Conservation (phyloP, 805 yeast genomes). For the Candida corydali region DNA sequence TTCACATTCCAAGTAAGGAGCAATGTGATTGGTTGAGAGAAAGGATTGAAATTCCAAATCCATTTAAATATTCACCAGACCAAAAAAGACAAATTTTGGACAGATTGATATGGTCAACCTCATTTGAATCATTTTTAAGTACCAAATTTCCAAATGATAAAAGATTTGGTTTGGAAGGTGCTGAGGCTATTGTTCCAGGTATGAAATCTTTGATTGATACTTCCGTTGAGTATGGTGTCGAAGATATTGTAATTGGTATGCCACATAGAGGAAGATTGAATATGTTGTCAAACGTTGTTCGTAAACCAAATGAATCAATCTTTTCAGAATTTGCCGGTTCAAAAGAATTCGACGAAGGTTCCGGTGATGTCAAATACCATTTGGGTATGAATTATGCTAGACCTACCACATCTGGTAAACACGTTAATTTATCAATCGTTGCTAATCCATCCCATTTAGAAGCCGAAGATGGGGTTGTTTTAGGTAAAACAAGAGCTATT, state of each 20-base stretch:
- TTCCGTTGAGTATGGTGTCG: conserved; percentile 87
- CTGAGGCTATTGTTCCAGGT: conserved; percentile 95
- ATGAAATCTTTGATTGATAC: conserved; percentile 93
- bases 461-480: conserved; percentile 97
- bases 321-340: conserved; percentile 95
- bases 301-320: conserved; percentile 97
- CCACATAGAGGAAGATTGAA: conserved; percentile 99
- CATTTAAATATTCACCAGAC: conserved; percentile 77
- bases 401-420: conserved; percentile 98
- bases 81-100: conserved; percentile 95
- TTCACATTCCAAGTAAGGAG: conserved; percentile 92
- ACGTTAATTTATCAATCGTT: conserved; percentile 89
- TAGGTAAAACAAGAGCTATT: conserved; percentile 96
- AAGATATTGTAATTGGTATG: conserved; percentile 97
- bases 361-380: conserved; percentile 99
- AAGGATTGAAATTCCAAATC: conserved; percentile 87
- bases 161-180: conserved; percentile 98
- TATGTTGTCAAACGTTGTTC: conserved; percentile 95
- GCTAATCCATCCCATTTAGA: conserved; percentile 99
- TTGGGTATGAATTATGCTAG: conserved; percentile 98
- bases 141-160: conserved; percentile 97
- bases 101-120: conserved; percentile 93
- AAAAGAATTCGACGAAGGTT: conserved; percentile 87
- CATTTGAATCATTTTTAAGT: conserved; percentile 87
- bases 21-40: conserved; percentile 99